These are phyloP conservation scores for Cryphonectria carpinicola DNA, from an alignment of 2,329 filamentous ascomycete genomes.

Conservation along the genomic window DNA sequence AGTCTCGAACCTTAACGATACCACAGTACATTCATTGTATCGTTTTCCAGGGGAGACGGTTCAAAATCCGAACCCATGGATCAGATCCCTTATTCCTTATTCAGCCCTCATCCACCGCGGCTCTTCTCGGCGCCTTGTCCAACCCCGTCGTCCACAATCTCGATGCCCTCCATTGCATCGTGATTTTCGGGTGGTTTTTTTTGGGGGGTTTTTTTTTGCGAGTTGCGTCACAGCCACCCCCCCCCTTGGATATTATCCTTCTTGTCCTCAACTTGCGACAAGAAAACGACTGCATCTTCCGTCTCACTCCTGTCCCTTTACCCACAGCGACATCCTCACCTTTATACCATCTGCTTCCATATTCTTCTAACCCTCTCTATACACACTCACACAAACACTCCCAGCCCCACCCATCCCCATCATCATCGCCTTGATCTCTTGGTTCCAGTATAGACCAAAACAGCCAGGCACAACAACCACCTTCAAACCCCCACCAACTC, in stretches of 20 bases:
- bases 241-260: background rate
- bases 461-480: background rate
- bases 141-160: slow-evolving; percentile 15
- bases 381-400: background rate
- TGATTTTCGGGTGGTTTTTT: slow-evolving; percentile 16
- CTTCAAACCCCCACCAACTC: background rate
- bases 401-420: background rate
- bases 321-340: background rate
- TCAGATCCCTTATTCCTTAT: background rate
- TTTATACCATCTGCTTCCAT: background rate
- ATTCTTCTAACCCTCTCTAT: no score
- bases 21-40: background rate
- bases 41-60: background rate
- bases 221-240: slow-evolving; percentile 20
- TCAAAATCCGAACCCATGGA: background rate
- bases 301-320: background rate
- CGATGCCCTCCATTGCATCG: slow-evolving; percentile 23
- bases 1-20: background rate
- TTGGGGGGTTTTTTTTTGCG: background rate
- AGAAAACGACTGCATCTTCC: background rate
- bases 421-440: background rate
- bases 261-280: background rate
- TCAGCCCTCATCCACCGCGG: background rate
- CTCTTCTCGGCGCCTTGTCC: background rate
- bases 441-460: background rate